Evolutionary conservation across 164 flowering plant genomes (phyloP), one percentile per base, ranked within the genome.

Genomic region (Tetrastigma voinierianum): DNA sequence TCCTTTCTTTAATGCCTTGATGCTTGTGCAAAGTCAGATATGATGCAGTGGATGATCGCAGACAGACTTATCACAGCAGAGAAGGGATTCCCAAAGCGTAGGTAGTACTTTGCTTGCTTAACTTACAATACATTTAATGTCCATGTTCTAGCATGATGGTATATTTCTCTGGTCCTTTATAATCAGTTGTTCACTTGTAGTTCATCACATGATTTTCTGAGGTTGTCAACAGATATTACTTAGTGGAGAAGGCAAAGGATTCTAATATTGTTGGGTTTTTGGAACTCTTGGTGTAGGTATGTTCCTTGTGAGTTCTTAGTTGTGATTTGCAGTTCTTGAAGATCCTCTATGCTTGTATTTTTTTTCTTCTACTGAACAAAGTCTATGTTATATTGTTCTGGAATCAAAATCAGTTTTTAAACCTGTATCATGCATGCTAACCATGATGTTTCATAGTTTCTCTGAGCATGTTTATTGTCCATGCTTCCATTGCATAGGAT

Each of bases 191-290:
- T 4, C 1, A 47, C 18, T 11, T 9, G 46, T 24, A n/a, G n/a
- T 6, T 7, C 57, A 15, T 44, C 20, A 19, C 51, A 13, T 49
- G 16, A 12, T 44, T 67, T 51, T 19, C 11, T 57, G n/a, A 20
- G 51, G 18, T 14, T 67, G 51, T 72, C 64, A 76, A 68, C 79
- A 93, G 98, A 77, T 95, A 95, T 77, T 92, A 83, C 71, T 81
- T 92, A 12, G 97, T 95, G 74, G 98, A 95, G 82, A 95, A 83
- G 76, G 97, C 98, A 61, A 95, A 89, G 81, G 98, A 95, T 89
- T 94, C 98, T 51, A 90, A 83, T 63, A 90, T 95, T 65, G 76
- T 95, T 64, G 98, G 97, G 64, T 86, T 95, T 74, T 76, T 95
- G 84, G 98, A 20, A 92, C 98, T 40, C 97, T 95, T 74, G 98